Percentiles rank a stretch among this genome's conserved stretches.
Evolutionary conservation across 2,329 filamentous ascomycete genomes (phyloP).

Genomic region (Apiospora saccharicola): DNA sequence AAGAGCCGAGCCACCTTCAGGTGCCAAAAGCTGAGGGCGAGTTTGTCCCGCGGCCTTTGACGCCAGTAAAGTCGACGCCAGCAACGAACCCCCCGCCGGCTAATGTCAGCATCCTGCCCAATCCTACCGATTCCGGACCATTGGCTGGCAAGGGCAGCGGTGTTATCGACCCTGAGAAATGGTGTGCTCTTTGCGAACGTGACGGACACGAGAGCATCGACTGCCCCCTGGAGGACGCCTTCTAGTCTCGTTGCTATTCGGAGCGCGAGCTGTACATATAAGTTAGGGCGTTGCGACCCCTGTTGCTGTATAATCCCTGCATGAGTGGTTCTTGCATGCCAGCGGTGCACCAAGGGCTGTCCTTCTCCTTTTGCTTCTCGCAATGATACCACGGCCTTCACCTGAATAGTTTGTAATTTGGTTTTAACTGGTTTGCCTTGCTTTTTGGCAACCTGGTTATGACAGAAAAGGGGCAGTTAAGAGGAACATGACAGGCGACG

Average conservation of each 20-base stretch:
- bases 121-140: conserved; percentile 70
- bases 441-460: conserved; percentile 2
- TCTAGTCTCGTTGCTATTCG: conserved; percentile 48
- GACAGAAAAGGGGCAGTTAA: neutral
- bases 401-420: conserved; percentile 22
- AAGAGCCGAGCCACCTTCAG: conserved; percentile 50
- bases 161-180: conserved; percentile 83
- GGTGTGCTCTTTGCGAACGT: conserved; percentile 95
- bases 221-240: conserved; percentile 88
- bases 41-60: conserved; percentile 62
- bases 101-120: conserved; percentile 59
- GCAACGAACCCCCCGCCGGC: conserved; percentile 48
- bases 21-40: conserved; percentile 49
- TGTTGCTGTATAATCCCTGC: conserved; percentile 5
- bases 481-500: neutral
- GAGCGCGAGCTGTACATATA: conserved; percentile 10
- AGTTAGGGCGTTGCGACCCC: neutral
- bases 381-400: conserved; percentile 25
- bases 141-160: conserved; percentile 82
- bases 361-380: conserved; percentile 23
- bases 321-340: conserved; percentile 13
- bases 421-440: conserved; percentile 13
- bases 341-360: neutral
- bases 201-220: conserved; percentile 97
- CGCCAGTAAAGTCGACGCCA: conserved; percentile 57